Conservation (phyloP, 169 alveolate genomes). For the Theileria sp. region DNA sequence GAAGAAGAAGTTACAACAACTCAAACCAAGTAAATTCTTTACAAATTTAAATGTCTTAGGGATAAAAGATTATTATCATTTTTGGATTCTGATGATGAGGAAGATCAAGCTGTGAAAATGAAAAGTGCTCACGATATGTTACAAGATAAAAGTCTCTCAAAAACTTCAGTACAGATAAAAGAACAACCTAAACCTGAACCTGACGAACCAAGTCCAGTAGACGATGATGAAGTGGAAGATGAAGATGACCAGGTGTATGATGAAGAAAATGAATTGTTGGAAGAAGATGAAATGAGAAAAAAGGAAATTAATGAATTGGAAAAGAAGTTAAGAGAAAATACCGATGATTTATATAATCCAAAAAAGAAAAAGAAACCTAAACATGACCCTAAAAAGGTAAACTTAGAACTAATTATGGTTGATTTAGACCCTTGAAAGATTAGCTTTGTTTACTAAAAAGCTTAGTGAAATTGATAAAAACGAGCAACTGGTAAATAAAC, state of each 20-base stretch:
- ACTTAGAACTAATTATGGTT: not conserved
- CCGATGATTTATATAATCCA: not conserved
- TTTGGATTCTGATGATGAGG: conserved; percentile 27
- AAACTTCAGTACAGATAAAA: conserved; percentile 1
- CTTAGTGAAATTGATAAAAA: conserved; percentile 33
- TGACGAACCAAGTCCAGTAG: conserved; percentile 1
- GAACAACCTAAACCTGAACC: not conserved
- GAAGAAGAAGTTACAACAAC: not conserved
- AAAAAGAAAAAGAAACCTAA: not conserved
- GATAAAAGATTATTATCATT: conserved; percentile 67
- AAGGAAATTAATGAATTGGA: conserved; percentile 45
- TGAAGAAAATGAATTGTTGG: conserved; percentile 18
- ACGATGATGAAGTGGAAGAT: conserved; percentile 13
- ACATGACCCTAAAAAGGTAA: conserved; percentile 8
- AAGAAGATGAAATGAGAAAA: not conserved
- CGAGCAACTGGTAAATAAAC: conserved; percentile 32
- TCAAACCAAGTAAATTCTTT: conserved; percentile 22
- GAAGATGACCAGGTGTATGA: conserved; percentile 13
- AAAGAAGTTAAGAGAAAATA: conserved; percentile 6
- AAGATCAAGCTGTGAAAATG: conserved; percentile 24
- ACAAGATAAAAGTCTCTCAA: conserved; percentile 40
- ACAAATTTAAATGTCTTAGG: conserved; percentile 9
- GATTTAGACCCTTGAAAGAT: conserved; percentile 42
- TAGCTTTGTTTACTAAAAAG: conserved; percentile 47
- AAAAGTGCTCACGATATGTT: conserved; percentile 65